Percentiles rank a stretch among this genome's conserved stretches.
phyloP scores from a whole-genome alignment of 768 basidiomycete genomes.

The Suillus subluteus region DNA sequence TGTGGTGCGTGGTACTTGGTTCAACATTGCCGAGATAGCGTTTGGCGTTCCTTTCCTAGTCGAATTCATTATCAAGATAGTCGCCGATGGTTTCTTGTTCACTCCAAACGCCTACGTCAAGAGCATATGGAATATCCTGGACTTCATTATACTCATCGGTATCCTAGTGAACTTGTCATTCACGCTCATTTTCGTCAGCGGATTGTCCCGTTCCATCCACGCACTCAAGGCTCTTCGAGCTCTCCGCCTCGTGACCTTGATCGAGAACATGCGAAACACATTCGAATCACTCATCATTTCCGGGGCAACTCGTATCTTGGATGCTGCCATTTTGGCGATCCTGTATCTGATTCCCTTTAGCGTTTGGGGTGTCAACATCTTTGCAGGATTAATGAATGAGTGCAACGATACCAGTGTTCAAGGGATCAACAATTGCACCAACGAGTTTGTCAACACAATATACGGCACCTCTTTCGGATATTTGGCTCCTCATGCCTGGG shows the following conservation, averaged over 20 bases:
- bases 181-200: conserved; percentile 73
- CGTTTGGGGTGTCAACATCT: conserved; percentile 94
- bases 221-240: conserved; percentile 88
- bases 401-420: conserved; percentile 72
- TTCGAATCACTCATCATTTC: conserved; percentile 88
- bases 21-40: conserved; percentile 75
- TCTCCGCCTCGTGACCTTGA: conserved; percentile 86
- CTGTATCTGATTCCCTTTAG: conserved; percentile 93
- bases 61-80: conserved; percentile 88
- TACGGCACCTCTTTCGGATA: conserved; percentile 67
- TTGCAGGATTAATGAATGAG: conserved; percentile 77
- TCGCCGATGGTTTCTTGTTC: conserved; percentile 92
- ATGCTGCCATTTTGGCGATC: conserved; percentile 87
- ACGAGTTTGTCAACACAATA: conserved; percentile 72
- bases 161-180: conserved; percentile 76
- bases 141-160: conserved; percentile 82
- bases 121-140: conserved; percentile 91
- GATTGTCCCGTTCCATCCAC: conserved; percentile 79
- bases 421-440: conserved; percentile 67
- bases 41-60: conserved; percentile 73
- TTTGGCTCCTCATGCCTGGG: conserved; percentile 86
- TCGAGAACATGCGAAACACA: conserved; percentile 83
- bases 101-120: conserved; percentile 91
- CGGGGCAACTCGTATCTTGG: conserved; percentile 81
- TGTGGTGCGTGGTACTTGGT: conserved; percentile 75